Base-by-base conservation (phyloP, 192 early-diverging fungal species). In the Backusella westeae region DNA sequence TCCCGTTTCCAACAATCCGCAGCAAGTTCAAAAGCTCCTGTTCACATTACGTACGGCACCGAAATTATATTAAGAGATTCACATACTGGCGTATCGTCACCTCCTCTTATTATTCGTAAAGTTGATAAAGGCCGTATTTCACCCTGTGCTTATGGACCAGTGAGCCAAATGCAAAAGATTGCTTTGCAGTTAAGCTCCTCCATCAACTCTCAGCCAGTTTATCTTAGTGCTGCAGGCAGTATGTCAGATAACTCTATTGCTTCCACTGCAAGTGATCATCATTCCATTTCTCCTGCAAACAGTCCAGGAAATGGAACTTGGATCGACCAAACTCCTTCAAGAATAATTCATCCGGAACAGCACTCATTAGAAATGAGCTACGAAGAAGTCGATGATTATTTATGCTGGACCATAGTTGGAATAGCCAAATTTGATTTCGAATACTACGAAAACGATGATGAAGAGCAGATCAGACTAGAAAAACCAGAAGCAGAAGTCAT, bases 81-180 rank as follows among this genome's bases (percentile, higher is more conserved):
- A 17, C 79, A 78, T n/a, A 91, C 90, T 7, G 92, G 91, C 34
- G 76, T 91, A 38, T 77, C 78, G 69, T 92, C 93, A 12, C 90
- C 90, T 46, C 86, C 87, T 14, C 83, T 93, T 80, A 85, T 94
- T 38, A 91, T 94, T 67, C 90, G 90, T 84, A 93, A 93, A 81
- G 93, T 95, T n/a, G 93, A 95, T 76, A 91, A 91, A 67, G 92
- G 92, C 4, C 88, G 91, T 0, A 90, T 93, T 66, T 86, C 89
- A 14, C 82, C 87, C 68, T 82, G 86, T 72, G 91, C 91, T 4
- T 83, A 83, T 74, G 92, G 91, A 4, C 92, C 92, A 6, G 91
- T 95, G 66, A 93, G 93, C 75, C 93, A 95, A 83, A 93, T 95
- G 93, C 93, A 95, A 80, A 95, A 95, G 81, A 82, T 95, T 41